phyloP scores from a whole-genome alignment of 2,329 filamentous ascomycete genomes.

The Aspergillus arachidicola region DNA sequence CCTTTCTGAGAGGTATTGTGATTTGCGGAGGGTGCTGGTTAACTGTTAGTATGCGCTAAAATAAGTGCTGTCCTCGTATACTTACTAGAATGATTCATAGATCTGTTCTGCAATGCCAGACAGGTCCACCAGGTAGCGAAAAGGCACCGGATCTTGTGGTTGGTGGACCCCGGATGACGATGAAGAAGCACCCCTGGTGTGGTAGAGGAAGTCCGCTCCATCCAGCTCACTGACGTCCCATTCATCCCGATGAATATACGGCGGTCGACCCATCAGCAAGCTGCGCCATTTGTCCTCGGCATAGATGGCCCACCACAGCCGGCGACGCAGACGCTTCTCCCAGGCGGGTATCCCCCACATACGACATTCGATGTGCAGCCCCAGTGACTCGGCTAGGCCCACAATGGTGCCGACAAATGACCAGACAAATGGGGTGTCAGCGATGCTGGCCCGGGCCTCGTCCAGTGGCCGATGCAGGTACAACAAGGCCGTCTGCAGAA shows the following conservation, averaged over 20 bases:
- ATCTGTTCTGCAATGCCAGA: slow-evolving; percentile 35
- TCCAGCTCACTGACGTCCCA: slow-evolving; percentile 39
- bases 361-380: slow-evolving; percentile 40
- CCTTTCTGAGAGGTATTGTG: slow-evolving; percentile 32
- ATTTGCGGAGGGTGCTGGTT: slow-evolving; percentile 32
- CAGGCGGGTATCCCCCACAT: slow-evolving; percentile 42
- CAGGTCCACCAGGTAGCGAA: slow-evolving; percentile 31
- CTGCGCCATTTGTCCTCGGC: slow-evolving; percentile 43
- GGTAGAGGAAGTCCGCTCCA: slow-evolving; percentile 28
- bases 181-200: slow-evolving; percentile 11
- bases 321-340: slow-evolving; percentile 41
- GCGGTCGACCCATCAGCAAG: slow-evolving; percentile 39
- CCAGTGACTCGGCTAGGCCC: slow-evolving; percentile 36
- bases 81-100: slow-evolving; percentile 36
- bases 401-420: slow-evolving; percentile 41
- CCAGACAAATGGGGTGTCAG: slow-evolving; percentile 40
- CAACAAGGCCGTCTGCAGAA: slow-evolving; percentile 35
- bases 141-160: slow-evolving; percentile 28
- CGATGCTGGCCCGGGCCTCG: slow-evolving; percentile 25
- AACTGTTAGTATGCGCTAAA: background rate
- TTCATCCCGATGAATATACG: slow-evolving; percentile 37
- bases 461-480: slow-evolving; percentile 33
- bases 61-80: background rate
- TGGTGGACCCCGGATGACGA: slow-evolving; percentile 21
- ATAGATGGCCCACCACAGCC: slow-evolving; percentile 47